A percentile compares a stretch with the other conserved stretches of the same genome.
These are phyloP conservation scores for Globisporangium rhizosaccharum DNA, from an alignment of 352 stramenopile genomes.

Conservation along the genomic window DNA sequence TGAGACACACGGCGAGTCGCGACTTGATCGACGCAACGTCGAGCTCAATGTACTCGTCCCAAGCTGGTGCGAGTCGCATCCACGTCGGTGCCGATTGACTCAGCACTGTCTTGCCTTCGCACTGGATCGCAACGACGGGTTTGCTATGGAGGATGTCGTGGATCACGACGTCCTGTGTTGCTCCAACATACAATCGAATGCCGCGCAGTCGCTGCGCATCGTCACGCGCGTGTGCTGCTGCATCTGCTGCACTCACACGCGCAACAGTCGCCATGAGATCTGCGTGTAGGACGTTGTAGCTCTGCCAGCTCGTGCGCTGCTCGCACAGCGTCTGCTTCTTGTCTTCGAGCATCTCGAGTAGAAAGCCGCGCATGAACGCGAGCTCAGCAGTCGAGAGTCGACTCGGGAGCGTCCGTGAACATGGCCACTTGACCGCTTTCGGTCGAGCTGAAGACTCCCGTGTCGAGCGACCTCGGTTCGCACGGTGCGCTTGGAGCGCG, in stretches of 20 bases:
- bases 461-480: not conserved
- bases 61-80: slow-evolving; percentile 54
- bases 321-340: slow-evolving; percentile 17
- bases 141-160: slow-evolving; percentile 41
- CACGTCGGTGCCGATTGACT: slow-evolving; percentile 36
- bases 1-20: slow-evolving; percentile 34
- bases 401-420: slow-evolving; percentile 19
- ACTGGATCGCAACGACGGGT: slow-evolving; percentile 38
- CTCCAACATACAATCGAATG: slow-evolving; percentile 39
- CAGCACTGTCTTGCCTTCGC: slow-evolving; percentile 26
- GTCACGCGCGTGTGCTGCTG: not conserved
- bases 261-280: slow-evolving; percentile 29
- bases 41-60: slow-evolving; percentile 60
- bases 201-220: slow-evolving; percentile 16
- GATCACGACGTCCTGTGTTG: slow-evolving; percentile 31
- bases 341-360: slow-evolving; percentile 32
- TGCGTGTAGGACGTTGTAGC: slow-evolving; percentile 40
- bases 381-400: slow-evolving; percentile 27
- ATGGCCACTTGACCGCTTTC: slow-evolving; percentile 32
- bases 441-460: slow-evolving; percentile 1
- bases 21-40: slow-evolving; percentile 30
- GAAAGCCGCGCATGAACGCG: slow-evolving; percentile 26
- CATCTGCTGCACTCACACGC: not conserved
- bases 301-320: slow-evolving; percentile 30
- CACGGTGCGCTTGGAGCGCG: slow-evolving; percentile 15